These are phyloP conservation scores for Penicillium sp. DNA, from an alignment of 2,329 filamentous ascomycete genomes.

Conservation along the genomic window DNA sequence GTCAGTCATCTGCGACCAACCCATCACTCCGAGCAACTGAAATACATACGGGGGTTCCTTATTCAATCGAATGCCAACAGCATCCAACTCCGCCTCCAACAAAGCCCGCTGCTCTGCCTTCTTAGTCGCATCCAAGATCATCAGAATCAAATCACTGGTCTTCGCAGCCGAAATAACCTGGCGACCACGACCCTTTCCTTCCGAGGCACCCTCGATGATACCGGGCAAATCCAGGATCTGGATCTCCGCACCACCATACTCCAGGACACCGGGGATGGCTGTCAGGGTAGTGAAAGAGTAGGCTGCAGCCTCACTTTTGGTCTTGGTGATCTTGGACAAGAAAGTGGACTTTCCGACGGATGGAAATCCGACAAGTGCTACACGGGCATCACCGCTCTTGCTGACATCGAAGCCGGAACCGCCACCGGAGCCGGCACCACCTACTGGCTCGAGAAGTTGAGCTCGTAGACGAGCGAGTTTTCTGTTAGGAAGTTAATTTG, in stretches of 20 bases:
- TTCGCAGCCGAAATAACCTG: conserved; percentile 98
- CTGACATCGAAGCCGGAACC: conserved; percentile 87
- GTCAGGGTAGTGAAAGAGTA: conserved; percentile 98
- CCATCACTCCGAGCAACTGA: background rate
- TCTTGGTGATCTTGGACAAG: conserved; percentile 98
- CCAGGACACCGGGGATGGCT: conserved; percentile 92
- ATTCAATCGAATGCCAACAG: conserved; percentile 92
- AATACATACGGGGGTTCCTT: conserved; percentile 74
- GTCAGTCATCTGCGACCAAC: background rate
- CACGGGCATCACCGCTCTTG: conserved; percentile 94
- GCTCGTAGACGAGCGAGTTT: conserved; percentile 94
- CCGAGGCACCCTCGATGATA: conserved; percentile 95
- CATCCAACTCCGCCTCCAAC: conserved; percentile 88
- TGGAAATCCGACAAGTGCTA: conserved; percentile 96
- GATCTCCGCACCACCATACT: conserved; percentile 97
- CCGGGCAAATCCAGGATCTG: conserved; percentile 96
- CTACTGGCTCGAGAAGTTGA: conserved; percentile 85
- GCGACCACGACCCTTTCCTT: conserved; percentile 91
- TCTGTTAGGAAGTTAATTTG: conserved; percentile 51
- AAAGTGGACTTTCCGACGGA: conserved; percentile 99
- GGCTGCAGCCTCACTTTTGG: conserved; percentile 89
- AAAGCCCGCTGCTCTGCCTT: conserved; percentile 87
- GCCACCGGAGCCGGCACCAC: conserved; percentile 72
- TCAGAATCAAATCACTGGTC: conserved; percentile 94
- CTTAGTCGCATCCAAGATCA: conserved; percentile 97